Percentiles rank a stretch among this genome's conserved stretches.
Conservation (phyloP, 768 basidiomycete genomes). For the Grammothele lineata region DNA sequence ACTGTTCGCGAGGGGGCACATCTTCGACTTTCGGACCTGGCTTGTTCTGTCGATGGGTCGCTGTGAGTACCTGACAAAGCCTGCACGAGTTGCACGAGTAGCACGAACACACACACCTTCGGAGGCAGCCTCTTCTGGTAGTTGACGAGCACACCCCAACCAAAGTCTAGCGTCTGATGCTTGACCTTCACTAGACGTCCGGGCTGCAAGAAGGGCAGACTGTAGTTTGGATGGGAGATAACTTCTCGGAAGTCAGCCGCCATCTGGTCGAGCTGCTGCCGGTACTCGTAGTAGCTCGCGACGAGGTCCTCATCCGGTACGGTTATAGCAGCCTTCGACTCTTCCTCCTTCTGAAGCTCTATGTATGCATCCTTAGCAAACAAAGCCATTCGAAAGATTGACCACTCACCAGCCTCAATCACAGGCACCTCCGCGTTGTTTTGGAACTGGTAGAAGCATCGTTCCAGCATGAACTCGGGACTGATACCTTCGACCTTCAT, state of each 20-base stretch:
- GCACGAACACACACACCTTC: constrained; percentile 71
- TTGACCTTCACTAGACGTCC: constrained; percentile 92
- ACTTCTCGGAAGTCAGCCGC: constrained; percentile 85
- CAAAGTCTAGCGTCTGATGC: constrained; percentile 84
- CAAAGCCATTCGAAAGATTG: background rate
- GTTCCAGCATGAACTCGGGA: constrained; percentile 96
- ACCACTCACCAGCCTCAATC: constrained; percentile 70
- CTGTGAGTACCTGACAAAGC: background rate
- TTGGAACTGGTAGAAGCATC: constrained; percentile 99
- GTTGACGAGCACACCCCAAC: constrained; percentile 94
- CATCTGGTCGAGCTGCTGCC: constrained; percentile 92
- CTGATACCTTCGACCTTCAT: constrained; percentile 99
- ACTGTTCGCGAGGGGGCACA: constrained; percentile 80
- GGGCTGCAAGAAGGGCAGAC: constrained; percentile 88
- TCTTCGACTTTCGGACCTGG: constrained; percentile 67
- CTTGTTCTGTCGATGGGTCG: constrained; percentile 42
- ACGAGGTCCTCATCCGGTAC: constrained; percentile 83
- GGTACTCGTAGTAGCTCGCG: constrained; percentile 86
- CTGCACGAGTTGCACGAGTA: no score
- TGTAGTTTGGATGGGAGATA: constrained; percentile 92
- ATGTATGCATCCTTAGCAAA: background rate
- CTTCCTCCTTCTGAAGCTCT: constrained; percentile 80
- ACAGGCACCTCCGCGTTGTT: constrained; percentile 86
- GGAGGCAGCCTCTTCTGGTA: constrained; percentile 84
- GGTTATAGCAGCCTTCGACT: constrained; percentile 52